Evolutionary conservation across 768 basidiomycete genomes (phyloP).

Genomic region (Hydnum rufescens): DNA sequence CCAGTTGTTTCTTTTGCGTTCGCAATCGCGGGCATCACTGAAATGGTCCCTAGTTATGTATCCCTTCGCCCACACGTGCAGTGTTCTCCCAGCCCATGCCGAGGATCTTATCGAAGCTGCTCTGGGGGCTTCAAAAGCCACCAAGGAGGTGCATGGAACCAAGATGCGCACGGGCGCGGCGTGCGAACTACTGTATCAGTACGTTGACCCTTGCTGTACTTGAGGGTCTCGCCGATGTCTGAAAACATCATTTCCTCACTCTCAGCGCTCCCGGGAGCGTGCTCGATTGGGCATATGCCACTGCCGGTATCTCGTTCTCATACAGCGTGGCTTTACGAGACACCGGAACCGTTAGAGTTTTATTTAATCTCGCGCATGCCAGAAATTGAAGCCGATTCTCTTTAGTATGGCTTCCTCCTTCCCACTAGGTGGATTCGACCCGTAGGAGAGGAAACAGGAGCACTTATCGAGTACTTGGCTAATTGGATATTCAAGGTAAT

Average conservation of each 20-base stretch:
- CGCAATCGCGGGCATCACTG: not conserved
- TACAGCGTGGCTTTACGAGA: constrained; percentile 48
- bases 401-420: constrained; percentile 56
- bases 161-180: constrained; percentile 32
- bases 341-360: constrained; percentile 31
- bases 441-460: constrained; percentile 55
- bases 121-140: constrained; percentile 39
- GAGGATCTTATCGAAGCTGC: constrained; percentile 61
- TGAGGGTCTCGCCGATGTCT: not conserved
- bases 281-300: constrained; percentile 46
- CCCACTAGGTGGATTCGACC: constrained; percentile 56
- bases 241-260: not conserved
- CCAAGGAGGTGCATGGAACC: constrained; percentile 34
- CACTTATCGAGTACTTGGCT: constrained; percentile 45
- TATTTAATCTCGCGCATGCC: not conserved
- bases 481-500: constrained; percentile 32
- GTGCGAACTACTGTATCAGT: constrained; percentile 28
- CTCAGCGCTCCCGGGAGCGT: constrained; percentile 37
- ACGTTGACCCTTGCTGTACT: not conserved
- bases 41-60: constrained; percentile 7
- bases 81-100: constrained; percentile 39
- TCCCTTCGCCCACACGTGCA: constrained; percentile 58
- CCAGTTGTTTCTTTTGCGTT: not conserved
- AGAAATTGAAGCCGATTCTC: constrained; percentile 2
- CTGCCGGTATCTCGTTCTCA: constrained; percentile 36